Evolutionary conservation across 2,329 filamentous ascomycete genomes (phyloP), one percentile per base, ranked within the genome.

Genomic region (Aspergillus ruber): DNA sequence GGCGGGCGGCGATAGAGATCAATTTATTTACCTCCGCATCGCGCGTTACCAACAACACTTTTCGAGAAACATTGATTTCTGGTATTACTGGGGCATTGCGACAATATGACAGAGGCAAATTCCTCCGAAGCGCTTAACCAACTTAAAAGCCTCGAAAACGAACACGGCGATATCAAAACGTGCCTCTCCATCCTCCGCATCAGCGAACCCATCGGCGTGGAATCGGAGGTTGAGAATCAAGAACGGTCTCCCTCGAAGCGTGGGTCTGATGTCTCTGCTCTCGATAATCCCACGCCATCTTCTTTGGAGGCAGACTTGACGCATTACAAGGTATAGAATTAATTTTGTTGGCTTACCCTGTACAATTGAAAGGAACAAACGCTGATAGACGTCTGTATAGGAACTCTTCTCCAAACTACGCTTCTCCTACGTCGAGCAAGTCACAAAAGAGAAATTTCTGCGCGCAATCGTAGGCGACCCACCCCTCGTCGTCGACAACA

Each of bases 391-490:
- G 9, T 18, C 23, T 12, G 6, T 6, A 23, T 55, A 83, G 72
- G 90, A 96, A 70, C 81, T 97, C 17, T 98, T 97, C 70, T 86
- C 89, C 38, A 97, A 98, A 72, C 79, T 97, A 35, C 88, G 91
- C 58, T 97, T 97, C 75, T 94, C 88, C 55, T 97, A 97, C 70
- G 86, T 96, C 58, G 93, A 98, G 71, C 93, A 97, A 74, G 90
- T 97, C 53, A 97, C 91, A 40, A 98, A 97, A 71, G 93, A 98
- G 68, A 95, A 95, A 63, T 97, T 96, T 68, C 84, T 98, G 46
- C 88, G 90, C 56, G 85, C 88, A 54, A 94, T 97, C 58, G 89
- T 94, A 13, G 89, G 88, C 53, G 88, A 95, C 53, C 89, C 90
- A 43, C 93, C 91, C 0, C 77, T 90, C 13, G 85, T 97, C 41